Conservation (phyloP, 768 basidiomycete genomes). For the Brasilioporus rufonigricans region DNA sequence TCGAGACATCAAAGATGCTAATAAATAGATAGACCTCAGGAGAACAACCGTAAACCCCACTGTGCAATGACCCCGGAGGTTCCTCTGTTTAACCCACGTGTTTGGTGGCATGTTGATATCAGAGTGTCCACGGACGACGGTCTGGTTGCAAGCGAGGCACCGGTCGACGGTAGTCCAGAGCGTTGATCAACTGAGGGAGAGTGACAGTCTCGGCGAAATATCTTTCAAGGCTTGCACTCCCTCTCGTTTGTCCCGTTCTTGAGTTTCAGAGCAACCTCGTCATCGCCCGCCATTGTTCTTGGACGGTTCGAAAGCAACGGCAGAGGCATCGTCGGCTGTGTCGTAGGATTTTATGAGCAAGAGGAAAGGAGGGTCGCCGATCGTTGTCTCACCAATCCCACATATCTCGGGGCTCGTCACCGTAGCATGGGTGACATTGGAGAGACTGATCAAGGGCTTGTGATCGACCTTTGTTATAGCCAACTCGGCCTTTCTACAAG, state of each 20-base stretch:
- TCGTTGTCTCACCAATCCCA: conserved; percentile 54
- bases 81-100: no score
- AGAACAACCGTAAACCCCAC: no score
- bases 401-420: conserved; percentile 52
- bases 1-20: no score
- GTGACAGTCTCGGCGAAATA: conserved; percentile 49
- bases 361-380: background rate
- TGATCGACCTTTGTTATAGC: conserved; percentile 77
- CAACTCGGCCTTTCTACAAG: conserved; percentile 69
- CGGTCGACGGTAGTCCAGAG: conserved; percentile 27
- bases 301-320: conserved; percentile 61
- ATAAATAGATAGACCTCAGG: no score
- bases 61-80: no score
- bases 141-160: conserved; percentile 33
- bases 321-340: conserved; percentile 69
- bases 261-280: conserved; percentile 76
- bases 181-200: conserved; percentile 17
- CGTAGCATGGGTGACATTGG: conserved; percentile 69
- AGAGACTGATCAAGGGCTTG: conserved; percentile 85
- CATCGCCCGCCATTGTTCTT: conserved; percentile 61
- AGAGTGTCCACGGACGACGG: conserved; percentile 32
- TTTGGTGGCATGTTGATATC: conserved; percentile 20
- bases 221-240: conserved; percentile 59
- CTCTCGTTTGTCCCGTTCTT: conserved; percentile 67
- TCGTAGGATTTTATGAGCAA: background rate